Percentiles rank a stretch among this genome's conserved stretches.
These are phyloP conservation scores for Alternaria postmessia DNA, from an alignment of 2,329 filamentous ascomycete species.

Conservation along the genomic window DNA sequence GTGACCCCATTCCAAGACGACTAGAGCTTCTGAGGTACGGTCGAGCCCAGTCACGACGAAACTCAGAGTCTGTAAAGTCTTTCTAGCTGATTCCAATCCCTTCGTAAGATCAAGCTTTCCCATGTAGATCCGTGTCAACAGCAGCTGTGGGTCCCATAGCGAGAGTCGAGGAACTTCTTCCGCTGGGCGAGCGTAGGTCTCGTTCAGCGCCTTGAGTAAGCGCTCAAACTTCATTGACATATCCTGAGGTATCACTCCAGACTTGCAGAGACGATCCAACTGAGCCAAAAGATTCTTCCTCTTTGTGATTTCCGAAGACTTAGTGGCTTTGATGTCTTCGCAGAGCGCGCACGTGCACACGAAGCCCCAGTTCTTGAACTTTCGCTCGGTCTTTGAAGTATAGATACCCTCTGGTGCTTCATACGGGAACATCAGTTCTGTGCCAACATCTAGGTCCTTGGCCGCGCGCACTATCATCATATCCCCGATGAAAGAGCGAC, in stretches of 20 bases:
- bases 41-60: constrained; percentile 26
- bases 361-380: constrained; percentile 26
- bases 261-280: constrained; percentile 1
- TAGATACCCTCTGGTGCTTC: not conserved
- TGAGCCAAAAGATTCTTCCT: constrained; percentile 12
- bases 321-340: constrained; percentile 17
- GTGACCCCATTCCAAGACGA: constrained; percentile 42
- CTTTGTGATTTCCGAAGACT: constrained; percentile 1
- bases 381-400: not conserved
- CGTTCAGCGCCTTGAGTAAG: constrained; percentile 22
- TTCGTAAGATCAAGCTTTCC: constrained; percentile 9
- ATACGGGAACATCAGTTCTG: constrained; percentile 30
- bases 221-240: constrained; percentile 13
- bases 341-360: constrained; percentile 29
- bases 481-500: constrained; percentile 52
- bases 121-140: constrained; percentile 23
- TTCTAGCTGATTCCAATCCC: constrained; percentile 12
- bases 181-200: constrained; percentile 28
- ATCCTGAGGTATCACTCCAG: not conserved
- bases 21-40: constrained; percentile 14
- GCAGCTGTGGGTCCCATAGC: constrained; percentile 29
- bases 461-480: constrained; percentile 52
- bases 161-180: constrained; percentile 29
- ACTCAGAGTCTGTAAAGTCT: constrained; percentile 17
- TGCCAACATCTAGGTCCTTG: constrained; percentile 33